Base-by-base conservation (phyloP, 345 rosid genomes). In the Linum tenue region DNA sequence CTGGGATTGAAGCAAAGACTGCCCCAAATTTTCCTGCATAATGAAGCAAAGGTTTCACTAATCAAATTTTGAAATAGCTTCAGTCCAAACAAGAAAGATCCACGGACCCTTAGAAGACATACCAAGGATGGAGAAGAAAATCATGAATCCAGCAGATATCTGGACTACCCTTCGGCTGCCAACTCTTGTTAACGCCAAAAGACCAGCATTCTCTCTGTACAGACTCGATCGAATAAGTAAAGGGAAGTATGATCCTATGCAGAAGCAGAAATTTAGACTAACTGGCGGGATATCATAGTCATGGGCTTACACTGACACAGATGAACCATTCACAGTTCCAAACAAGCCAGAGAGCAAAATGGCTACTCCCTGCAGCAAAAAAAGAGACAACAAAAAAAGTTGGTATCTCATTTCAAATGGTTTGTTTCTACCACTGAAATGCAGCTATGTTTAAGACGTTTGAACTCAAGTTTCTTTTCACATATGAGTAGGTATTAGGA, bases 11-110 rank as follows among this genome's bases (percentile, higher is more conserved):
- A 64, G 98, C 98, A 70, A 92, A 88, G 31, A 92, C 79, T 8
- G 97, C 98, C 60, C 98, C 97, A 15, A 92, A 92, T 82, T 92
- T 92, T 39, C 99, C 99, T 90, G 82, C 63, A 75, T n/a, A n/a
- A n/a, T n/a, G n/a, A n/a, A n/a, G n/a, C n/a, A n/a, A n/a, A n/a
- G n/a, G n/a, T n/a, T n/a, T n/a, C n/a, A n/a, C n/a, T n/a, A n/a
- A n/a, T n/a, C n/a, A n/a, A n/a, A n/a, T n/a, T n/a, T n/a, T n/a
- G n/a, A n/a, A n/a, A n/a, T n/a, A n/a, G n/a, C n/a, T n/a, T n/a
- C n/a, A 44, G 66, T 65, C 16, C 42, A 65, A 64, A 56, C 53
- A 65, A 35, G 39, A 16, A 17, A 67, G 53, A 2, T 22, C 66
- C 56, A 63, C 11, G 5, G 39, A 59, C 39, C 59, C 60, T 57